A percentile compares a stretch with the other conserved stretches of the same genome.
Evolutionary conservation across 2,329 filamentous ascomycete genomes (phyloP).

Genomic region (Trichophyton benhamiae): DNA sequence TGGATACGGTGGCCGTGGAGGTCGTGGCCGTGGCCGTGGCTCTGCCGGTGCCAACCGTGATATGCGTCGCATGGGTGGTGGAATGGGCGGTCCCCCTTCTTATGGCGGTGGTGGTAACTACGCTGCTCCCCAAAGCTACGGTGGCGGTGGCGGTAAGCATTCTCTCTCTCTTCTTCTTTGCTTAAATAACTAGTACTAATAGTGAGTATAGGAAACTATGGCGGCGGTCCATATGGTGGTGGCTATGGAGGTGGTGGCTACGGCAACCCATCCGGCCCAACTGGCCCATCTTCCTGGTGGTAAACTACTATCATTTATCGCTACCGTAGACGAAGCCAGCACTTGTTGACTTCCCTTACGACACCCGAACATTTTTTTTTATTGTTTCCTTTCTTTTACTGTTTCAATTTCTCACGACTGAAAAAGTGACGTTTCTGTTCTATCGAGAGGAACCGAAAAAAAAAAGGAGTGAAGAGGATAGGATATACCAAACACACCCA

Average conservation of each 20-base stretch:
- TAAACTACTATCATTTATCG: constrained; percentile 21
- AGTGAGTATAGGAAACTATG: neutral
- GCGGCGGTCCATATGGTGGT: constrained; percentile 10
- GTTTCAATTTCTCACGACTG: constrained; percentile 23
- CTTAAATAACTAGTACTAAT: neutral
- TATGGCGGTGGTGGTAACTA: constrained; percentile 11
- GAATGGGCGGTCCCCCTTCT: constrained; percentile 16
- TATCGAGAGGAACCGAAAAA: neutral
- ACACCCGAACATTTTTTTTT: neutral
- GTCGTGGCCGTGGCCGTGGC: constrained; percentile 60
- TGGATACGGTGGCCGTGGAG: constrained; percentile 56
- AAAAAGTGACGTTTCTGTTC: constrained; percentile 6
- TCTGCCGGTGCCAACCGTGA: constrained; percentile 61
- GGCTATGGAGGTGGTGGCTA: constrained; percentile 31
- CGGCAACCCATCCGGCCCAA: constrained; percentile 39
- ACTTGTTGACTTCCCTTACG: constrained; percentile 3
- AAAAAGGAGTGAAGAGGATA: neutral
- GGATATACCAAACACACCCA: neutral
- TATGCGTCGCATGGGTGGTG: constrained; percentile 57
- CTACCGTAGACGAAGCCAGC: neutral
- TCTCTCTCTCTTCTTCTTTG: neutral
- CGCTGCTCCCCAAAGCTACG: constrained; percentile 17
- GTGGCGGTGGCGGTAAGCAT: constrained; percentile 18
- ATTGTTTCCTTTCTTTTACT: constrained; percentile 17
- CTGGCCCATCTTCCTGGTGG: constrained; percentile 42